These are phyloP conservation scores for Anthoceros angustus DNA, from an alignment of 225 moss, liverwort and hornwort species.

Conservation along the genomic window DNA sequence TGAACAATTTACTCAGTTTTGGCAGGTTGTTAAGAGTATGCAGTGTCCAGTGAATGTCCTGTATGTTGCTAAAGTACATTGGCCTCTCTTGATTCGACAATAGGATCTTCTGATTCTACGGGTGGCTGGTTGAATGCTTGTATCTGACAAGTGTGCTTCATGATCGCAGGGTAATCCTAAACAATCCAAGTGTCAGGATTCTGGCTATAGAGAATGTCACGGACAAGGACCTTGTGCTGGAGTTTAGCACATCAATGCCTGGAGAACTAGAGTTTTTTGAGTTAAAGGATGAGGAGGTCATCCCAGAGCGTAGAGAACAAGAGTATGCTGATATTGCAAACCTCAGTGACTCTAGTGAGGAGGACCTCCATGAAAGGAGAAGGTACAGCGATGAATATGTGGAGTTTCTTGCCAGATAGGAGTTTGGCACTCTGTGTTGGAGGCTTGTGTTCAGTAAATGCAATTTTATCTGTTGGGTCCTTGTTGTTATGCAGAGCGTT, in stretches of 20 bases:
- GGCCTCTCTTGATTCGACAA: no score
- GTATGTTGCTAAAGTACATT: no score
- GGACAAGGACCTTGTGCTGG: slow-evolving; percentile 49
- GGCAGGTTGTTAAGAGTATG: slow-evolving; percentile 30
- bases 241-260: slow-evolving; percentile 62
- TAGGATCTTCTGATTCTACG: no score
- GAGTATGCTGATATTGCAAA: slow-evolving; percentile 50
- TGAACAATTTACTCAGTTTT: slow-evolving; percentile 63
- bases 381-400: slow-evolving; percentile 21
- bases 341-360: slow-evolving; percentile 78
- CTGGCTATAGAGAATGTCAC: slow-evolving; percentile 60
- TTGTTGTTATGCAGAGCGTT: slow-evolving; percentile 56
- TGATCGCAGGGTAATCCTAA: slow-evolving; percentile 52
- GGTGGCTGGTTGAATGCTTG: no score
- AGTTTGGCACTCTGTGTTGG: slow-evolving; percentile 18
- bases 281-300: slow-evolving; percentile 34
- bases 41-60: no score
- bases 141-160: no score
- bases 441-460: slow-evolving; percentile 11
- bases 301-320: slow-evolving; percentile 48
- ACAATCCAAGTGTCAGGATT: slow-evolving; percentile 67
- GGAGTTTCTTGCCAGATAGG: not conserved
- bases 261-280: slow-evolving; percentile 69
- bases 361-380: slow-evolving; percentile 72
- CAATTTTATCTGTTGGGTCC: not conserved